phyloP scores from a whole-genome alignment of 148 eudicot species.

The Silene uniflora region DNA sequence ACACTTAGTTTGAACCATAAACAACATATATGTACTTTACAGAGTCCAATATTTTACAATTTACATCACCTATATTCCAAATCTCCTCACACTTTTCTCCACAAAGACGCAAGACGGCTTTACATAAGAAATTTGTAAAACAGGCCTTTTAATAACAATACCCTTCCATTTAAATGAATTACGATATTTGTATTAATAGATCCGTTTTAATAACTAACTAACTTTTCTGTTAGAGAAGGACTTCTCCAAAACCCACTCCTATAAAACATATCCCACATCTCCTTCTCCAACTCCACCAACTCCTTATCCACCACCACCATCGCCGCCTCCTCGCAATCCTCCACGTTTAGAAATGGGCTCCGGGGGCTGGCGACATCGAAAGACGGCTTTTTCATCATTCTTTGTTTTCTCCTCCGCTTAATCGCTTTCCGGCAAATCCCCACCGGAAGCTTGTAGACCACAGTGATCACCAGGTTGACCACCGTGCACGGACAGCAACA shows the following conservation, averaged over 20 bases:
- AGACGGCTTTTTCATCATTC: constrained; percentile 27
- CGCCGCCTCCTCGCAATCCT: constrained; percentile 7
- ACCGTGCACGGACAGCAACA: constrained; percentile 68
- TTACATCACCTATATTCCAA: background rate
- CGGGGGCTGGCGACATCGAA: background rate
- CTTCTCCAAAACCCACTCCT: constrained; percentile 77
- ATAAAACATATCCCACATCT: constrained; percentile 62
- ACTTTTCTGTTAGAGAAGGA: constrained; percentile 26
- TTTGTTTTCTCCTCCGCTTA: constrained; percentile 25
- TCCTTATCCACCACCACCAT: constrained; percentile 24
- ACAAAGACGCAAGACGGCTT: too few species aligned
- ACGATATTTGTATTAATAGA: too few species aligned
- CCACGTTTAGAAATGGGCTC: background rate
- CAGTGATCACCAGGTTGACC: constrained; percentile 38
- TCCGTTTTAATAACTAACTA: too few species aligned
- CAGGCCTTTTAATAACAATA: too few species aligned
- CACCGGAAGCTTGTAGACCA: constrained; percentile 59
- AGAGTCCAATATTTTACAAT: background rate
- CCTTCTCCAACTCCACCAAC: constrained; percentile 47
- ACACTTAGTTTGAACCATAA: background rate
- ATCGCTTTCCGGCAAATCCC: constrained; percentile 53
- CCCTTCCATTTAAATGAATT: too few species aligned
- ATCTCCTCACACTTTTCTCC: too few species aligned
- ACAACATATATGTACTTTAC: constrained; percentile 7
- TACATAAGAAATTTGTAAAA: too few species aligned